Evolutionary conservation across 371 early-diverging fungal species (phyloP).

Genomic region (Dinochytrium kinnereticum): DNA sequence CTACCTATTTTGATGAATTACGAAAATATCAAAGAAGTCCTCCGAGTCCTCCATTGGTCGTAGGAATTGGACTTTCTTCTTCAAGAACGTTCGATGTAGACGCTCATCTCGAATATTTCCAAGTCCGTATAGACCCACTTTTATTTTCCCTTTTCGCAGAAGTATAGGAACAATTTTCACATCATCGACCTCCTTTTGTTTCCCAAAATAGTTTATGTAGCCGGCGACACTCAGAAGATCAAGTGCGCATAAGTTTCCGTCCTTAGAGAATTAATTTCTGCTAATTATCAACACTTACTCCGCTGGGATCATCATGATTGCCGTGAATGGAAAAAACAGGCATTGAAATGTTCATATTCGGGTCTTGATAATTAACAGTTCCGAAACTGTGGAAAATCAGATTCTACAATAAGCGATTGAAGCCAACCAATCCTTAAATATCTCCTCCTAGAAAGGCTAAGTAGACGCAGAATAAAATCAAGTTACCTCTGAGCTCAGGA

Average conservation of each 20-base stretch:
- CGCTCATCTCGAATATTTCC: conserved; percentile 97
- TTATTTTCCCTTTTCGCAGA: conserved; percentile 77
- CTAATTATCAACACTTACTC: conserved; percentile 51
- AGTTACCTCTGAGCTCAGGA: conserved; percentile 72
- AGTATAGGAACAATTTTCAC: conserved; percentile 82
- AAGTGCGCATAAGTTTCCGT: conserved; percentile 82
- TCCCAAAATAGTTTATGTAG: conserved; percentile 97
- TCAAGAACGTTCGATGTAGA: conserved; percentile 81
- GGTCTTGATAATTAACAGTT: conserved; percentile 86
- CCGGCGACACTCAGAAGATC: conserved; percentile 86
- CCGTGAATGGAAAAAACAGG: conserved; percentile 99
- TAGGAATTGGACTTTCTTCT: conserved; percentile 76
- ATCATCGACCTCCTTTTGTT: conserved; percentile 71
- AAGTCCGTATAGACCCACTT: conserved; percentile 92
- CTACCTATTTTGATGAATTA: conserved; percentile 88
- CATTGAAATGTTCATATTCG: conserved; percentile 84
- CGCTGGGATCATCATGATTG: conserved; percentile 99
- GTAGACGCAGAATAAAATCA: background rate
- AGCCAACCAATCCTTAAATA: conserved; percentile 65
- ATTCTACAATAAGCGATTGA: background rate
- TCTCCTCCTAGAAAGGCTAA: conserved; percentile 41
- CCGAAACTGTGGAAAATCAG: conserved; percentile 28
- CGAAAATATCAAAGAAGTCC: conserved; percentile 79
- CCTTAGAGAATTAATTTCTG: conserved; percentile 35
- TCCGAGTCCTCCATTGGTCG: conserved; percentile 67